phyloP scores from a whole-genome alignment of 352 stramenopile genomes.

The Phytophthora foliorum region DNA sequence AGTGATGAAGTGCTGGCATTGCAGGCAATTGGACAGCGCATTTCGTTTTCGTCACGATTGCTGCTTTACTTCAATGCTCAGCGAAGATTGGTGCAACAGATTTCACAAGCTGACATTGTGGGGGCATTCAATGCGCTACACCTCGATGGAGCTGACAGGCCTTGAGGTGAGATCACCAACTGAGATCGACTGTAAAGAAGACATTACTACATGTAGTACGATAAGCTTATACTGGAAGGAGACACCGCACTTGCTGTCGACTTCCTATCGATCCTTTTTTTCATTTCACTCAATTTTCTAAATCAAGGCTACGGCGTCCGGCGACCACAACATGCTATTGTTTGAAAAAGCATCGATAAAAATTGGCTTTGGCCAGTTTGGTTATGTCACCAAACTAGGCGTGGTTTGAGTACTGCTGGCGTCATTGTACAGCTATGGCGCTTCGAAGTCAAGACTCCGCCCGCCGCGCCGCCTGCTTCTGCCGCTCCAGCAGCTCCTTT shows the following conservation, averaged over 20 bases:
- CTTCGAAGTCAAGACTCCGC: constrained; percentile 20
- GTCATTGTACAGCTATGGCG: too few species aligned
- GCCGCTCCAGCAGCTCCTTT: constrained; percentile 63
- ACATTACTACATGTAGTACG: background rate
- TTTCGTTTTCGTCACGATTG: constrained; percentile 27
- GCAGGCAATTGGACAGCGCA: constrained; percentile 3
- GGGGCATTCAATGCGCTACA: constrained; percentile 9
- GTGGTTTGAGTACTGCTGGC: too few species aligned
- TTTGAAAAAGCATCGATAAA: too few species aligned
- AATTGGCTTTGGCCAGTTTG: too few species aligned
- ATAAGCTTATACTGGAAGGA: too few species aligned
- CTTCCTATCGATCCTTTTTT: too few species aligned
- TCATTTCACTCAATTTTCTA: too few species aligned
- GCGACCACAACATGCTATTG: too few species aligned
- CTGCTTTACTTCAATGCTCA: constrained; percentile 27
- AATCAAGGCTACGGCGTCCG: too few species aligned
- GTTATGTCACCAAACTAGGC: too few species aligned
- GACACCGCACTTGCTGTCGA: too few species aligned
- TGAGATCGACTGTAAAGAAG: background rate
- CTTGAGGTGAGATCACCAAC: background rate
- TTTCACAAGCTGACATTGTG: constrained; percentile 27
- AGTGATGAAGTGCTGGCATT: constrained; percentile 14
- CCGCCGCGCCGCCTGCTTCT: constrained; percentile 36
- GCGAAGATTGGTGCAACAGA: constrained; percentile 19
- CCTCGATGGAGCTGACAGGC: background rate